These are phyloP conservation scores for Chalciporus pseudorubinellus DNA, from an alignment of 768 basidiomycete genomes.

Conservation along the genomic window DNA sequence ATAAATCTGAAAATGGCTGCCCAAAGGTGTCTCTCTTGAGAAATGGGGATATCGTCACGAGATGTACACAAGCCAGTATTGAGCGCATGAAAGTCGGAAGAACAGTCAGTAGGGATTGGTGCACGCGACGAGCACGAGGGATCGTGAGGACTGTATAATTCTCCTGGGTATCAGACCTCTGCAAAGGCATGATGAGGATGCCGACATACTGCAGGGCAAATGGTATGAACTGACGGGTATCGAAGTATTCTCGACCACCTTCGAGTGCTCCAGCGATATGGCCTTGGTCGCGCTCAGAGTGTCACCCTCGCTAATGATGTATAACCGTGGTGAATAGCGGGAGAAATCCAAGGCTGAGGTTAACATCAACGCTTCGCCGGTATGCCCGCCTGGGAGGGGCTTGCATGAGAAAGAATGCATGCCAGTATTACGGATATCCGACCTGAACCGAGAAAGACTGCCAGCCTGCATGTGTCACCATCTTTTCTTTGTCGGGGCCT, in stretches of 20 bases:
- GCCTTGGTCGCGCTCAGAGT: slow-evolving; percentile 73
- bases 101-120: slow-evolving; percentile 72
- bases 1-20: slow-evolving; percentile 59
- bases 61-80: slow-evolving; percentile 57
- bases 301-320: slow-evolving; percentile 83
- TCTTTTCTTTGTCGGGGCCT: slow-evolving; percentile 14
- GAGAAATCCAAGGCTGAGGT: slow-evolving; percentile 68
- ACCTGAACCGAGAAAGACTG: slow-evolving; percentile 95
- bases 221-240: slow-evolving; percentile 15
- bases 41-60: slow-evolving; percentile 55
- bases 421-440: slow-evolving; percentile 1
- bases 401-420: slow-evolving; percentile 6
- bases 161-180: slow-evolving; percentile 2
- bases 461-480: slow-evolving; percentile 47
- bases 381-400: slow-evolving; percentile 78
- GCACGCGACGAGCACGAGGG: slow-evolving; percentile 86
- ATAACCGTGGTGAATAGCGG: slow-evolving; percentile 74
- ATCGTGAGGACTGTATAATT: slow-evolving; percentile 59
- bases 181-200: slow-evolving; percentile 10
- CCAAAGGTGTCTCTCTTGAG: slow-evolving; percentile 19
- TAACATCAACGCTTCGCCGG: slow-evolving; percentile 78
- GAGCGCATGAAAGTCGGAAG: slow-evolving; percentile 63
- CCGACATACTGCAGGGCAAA: background rate
- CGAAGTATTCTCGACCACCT: slow-evolving; percentile 1
- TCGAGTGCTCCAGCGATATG: slow-evolving; percentile 52